Conservation (phyloP, 1,284 basidiomycete species). For the Coniophora puteana region DNA sequence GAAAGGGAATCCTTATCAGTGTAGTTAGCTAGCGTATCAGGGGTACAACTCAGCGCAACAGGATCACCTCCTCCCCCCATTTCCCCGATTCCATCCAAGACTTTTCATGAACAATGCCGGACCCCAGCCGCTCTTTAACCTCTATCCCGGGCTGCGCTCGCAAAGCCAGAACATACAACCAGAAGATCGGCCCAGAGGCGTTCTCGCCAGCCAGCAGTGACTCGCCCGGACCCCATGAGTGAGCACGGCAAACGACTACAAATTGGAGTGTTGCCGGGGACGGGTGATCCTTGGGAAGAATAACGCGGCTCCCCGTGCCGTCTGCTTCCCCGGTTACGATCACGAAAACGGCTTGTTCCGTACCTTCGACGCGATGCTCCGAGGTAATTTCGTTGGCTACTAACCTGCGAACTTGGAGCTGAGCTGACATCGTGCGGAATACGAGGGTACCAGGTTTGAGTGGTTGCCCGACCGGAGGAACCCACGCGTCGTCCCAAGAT, state of each 20-base stretch:
- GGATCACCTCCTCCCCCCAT: too few species aligned
- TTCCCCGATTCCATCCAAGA: too few species aligned
- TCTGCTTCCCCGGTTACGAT: conserved; percentile 6
- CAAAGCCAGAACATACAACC: conserved; percentile 18
- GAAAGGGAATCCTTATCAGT: too few species aligned
- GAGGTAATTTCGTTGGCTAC: not conserved
- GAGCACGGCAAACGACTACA: conserved; percentile 17
- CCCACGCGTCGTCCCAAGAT: conserved; percentile 5
- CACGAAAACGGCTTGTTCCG: conserved; percentile 12
- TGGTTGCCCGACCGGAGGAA: not conserved
- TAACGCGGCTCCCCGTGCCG: conserved; percentile 13
- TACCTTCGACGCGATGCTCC: not conserved
- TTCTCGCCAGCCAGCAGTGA: conserved; percentile 12
- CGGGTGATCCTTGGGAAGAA: conserved; percentile 12
- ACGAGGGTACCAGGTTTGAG: conserved; percentile 16
- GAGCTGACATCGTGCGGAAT: conserved; percentile 15
- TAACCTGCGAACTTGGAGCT: conserved; percentile 7
- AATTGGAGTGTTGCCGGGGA: conserved; percentile 11
- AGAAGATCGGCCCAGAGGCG: conserved; percentile 9
- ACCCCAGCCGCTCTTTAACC: too few species aligned
- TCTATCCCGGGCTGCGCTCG: too few species aligned
- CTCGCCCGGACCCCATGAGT: too few species aligned
- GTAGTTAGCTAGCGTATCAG: too few species aligned
- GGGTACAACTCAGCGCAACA: too few species aligned
- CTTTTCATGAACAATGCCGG: too few species aligned